Evolutionary conservation across 2,329 filamentous ascomycete genomes (phyloP), one percentile per base, ranked within the genome.

Genomic region (Coniochaeta sp.): DNA sequence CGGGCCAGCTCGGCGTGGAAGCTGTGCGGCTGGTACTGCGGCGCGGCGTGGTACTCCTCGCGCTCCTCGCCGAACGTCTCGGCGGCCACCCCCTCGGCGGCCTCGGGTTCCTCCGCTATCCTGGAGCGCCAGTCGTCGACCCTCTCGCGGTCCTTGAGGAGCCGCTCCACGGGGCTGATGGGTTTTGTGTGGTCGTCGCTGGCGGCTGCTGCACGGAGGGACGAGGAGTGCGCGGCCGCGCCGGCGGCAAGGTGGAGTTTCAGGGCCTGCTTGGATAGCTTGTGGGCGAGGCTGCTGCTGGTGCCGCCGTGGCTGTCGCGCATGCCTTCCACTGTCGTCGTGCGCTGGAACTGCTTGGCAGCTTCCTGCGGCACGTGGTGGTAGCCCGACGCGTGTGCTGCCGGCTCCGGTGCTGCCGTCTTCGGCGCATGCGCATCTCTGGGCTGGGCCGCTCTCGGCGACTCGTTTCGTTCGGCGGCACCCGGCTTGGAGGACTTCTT

Each of bases 361-460:
- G 83, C 83, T 38, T 81, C 75, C 58, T 76, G 74, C 16, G 84
- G 84, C 2, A 84, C 70, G 64, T 86, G 79, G 38, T 74, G 79
- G 63, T 83, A 60, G 55, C 62, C n/a, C 22, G 55, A 50, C 55
- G n/a, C n/a, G n/a, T n/a, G n/a, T 57, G 52, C 36, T 34, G 60
- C 19, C 30, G 58, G 17, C 17, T 24, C 17, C n/a, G 28, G 14
- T 22, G n/a, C 3, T 22, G n/a, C 3, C 55, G 34, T 8, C 24
- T 28, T 30, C 24, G 55, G 55, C 22, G 55, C 24, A 17, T 19
- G 34, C 22, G 36, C 24, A 32, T 34, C 30, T 30, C 22, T 36
- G 26, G 12, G 6, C 4, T 5, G n/a, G 9, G 5, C 14, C 8
- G 42, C 2, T 26, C 32, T 55, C 4, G 50, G 9, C 4, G 50